Evolutionary conservation across 495 filamentous ascomycete genomes (phyloP), one percentile per base, ranked within the genome.

Genomic region (Thermothielavioides terrestris): DNA sequence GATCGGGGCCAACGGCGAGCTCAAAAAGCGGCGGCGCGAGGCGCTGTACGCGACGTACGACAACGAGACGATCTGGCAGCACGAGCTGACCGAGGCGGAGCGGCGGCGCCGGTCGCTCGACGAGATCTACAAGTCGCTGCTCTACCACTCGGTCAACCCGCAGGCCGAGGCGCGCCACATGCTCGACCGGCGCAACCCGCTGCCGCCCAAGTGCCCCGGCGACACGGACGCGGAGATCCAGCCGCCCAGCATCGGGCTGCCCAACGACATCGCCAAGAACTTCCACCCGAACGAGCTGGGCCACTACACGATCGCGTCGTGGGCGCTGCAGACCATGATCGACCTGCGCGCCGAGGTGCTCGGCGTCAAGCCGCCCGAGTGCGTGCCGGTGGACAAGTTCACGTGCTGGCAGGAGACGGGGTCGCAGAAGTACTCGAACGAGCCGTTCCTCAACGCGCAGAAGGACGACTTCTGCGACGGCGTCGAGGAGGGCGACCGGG

Each of bases 261-360:
- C 59, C 42, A 57, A 65, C 56, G 5, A n/a, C 9, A 22, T 60
- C 45, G 57, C 35, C 21, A 54, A 50, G 26, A 52, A 38, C 49
- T 65, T 65, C 59, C 62, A 65, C 47, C 59, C 62, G n/a, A 65
- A 62, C 47, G 34, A 58, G 46, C 20, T 38, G 3, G 62, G 55
- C 7, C 51, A 58, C 50, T 18, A 51, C 8, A 45, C 31, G 15
- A 61, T 65, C 7, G 62, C 62, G 1, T 52, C 61, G 39, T 62
- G 22, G 32, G 42, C 37, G 11, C 41, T 43, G 41, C 41, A 43
- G 41, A 43, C 15, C 8, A 26, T 43, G 8, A 30, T 43, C 41
- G 26, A 51, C 20, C 23, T 46, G 26, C 58, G 58, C 12, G 34
- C 61, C 31, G 11, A 27, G 12, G 21, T 53, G 5, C 48, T 64